Evolutionary conservation across 1,284 basidiomycete species (phyloP), one percentile per base, ranked within the genome.

Genomic region (Pseudozyma pruni): DNA sequence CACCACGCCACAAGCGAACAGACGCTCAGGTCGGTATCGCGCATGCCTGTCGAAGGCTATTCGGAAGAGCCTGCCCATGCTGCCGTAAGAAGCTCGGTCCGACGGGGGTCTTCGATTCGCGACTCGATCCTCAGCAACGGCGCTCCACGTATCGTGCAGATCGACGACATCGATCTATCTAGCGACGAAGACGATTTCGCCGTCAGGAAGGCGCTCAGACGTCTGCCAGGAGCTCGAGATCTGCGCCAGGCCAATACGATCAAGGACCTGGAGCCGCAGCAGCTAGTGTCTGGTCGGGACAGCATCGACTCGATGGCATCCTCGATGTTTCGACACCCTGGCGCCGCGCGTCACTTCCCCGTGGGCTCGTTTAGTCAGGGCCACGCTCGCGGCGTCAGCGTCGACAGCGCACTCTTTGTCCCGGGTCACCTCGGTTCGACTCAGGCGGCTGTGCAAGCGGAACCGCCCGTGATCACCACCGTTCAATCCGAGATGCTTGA

Each of bases 141-240:
- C 11, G 66, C 59, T 4, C 72, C 74, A 2, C 71, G 71, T n/a
- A 72, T 80, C 22, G 78, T 80, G 9, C 78, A 80, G 51, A 73
- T 80, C 27, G 78, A 80, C 42, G 78, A 80, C 44, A 74, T 80
- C 13, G 78, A 80, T 35, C 60, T 78, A 3, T 80, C 78, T n/a
- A 78, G 76, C 63, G 76, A 79, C 35, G 78, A 80, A 20, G 78
- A 80, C 42, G 76, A 79, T 44, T 77, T 68, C 22, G 75, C 68
- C 1, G 78, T 80, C 16, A 52, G 75, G 2, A 59, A 73, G 42
- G 78, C 78, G 5, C 44, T 80, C n/a, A 53, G 78, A 4, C 54
- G 78, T 14, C 55, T 80, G 16, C 78, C 78, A 1, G 78, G 78
- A 19, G 78, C 78, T 4, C 52, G 78, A 9, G 76, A 80, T 47